phyloP scores from a whole-genome alignment of 2,329 filamentous ascomycete genomes.

The Aspergillus caelatus region DNA sequence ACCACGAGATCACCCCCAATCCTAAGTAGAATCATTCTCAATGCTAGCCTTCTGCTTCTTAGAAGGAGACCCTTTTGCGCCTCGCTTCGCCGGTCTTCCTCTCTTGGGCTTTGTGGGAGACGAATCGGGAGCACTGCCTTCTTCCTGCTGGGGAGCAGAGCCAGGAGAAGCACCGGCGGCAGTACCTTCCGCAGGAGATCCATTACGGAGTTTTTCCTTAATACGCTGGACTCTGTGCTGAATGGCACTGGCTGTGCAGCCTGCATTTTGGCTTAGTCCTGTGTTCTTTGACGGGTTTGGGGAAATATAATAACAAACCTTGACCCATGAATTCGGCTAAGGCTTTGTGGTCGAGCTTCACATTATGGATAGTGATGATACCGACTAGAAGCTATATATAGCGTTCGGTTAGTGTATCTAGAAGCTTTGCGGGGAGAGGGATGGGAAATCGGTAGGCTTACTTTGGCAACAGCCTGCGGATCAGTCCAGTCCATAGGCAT shows the following conservation, averaged over 20 bases:
- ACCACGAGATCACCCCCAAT: not conserved
- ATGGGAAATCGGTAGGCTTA: conserved; percentile 13
- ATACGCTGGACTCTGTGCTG: conserved; percentile 28
- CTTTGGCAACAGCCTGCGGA: conserved; percentile 29
- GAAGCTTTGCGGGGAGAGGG: not conserved
- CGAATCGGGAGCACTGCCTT: not conserved
- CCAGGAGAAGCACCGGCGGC: not conserved
- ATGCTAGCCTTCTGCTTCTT: conserved; percentile 7
- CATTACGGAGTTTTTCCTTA: conserved; percentile 14
- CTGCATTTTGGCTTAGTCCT: conserved; percentile 14
- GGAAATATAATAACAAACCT: conserved; percentile 14
- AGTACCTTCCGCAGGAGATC: not conserved
- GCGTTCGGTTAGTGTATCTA: not conserved
- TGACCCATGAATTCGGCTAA: conserved; percentile 28
- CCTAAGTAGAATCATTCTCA: not conserved
- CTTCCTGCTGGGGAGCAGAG: not conserved
- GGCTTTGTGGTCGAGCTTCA: conserved; percentile 22
- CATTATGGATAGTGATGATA: conserved; percentile 20
- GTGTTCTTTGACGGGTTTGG: not conserved
- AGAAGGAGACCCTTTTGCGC: not conserved
- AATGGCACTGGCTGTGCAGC: conserved; percentile 25
- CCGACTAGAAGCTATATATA: conserved; percentile 25
- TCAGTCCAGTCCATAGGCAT: conserved; percentile 35
- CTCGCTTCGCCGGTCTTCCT: not conserved
- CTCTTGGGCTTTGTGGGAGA: conserved; percentile 12